phyloP scores from a whole-genome alignment of 257 asterid species.

The Solanum rostratum region DNA sequence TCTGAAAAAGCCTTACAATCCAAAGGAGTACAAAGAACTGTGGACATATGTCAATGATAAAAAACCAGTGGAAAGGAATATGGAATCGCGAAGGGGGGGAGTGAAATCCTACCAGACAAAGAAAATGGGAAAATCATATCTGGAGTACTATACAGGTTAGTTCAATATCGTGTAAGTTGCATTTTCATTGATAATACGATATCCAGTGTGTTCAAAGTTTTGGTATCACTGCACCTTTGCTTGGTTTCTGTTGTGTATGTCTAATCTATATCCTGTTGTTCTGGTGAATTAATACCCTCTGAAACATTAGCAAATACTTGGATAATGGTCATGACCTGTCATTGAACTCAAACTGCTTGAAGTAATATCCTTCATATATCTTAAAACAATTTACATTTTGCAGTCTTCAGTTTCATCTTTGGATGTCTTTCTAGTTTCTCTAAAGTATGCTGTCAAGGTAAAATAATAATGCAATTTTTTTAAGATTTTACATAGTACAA shows the following conservation, averaged over 20 bases:
- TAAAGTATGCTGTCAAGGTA: not conserved
- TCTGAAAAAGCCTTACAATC: conserved; percentile 4
- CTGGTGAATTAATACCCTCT: not conserved
- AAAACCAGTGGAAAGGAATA: not conserved
- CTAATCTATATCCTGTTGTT: not conserved
- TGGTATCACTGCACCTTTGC: not conserved
- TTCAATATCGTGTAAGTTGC: not conserved
- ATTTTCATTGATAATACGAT: not conserved
- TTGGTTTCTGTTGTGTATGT: not conserved
- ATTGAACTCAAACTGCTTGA: not conserved
- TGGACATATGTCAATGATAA: not conserved
- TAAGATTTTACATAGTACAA: not conserved
- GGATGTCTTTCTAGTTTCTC: not conserved
- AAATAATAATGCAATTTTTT: not conserved
- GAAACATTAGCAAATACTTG: not conserved
- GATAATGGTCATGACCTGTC: not conserved
- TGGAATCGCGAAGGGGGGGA: conserved; percentile 1
- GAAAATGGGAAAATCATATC: conserved; percentile 1
- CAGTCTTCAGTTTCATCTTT: not conserved
- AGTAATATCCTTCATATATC: not conserved
- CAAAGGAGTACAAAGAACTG: conserved; percentile 1
- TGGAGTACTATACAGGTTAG: conserved; percentile 1
- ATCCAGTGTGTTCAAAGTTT: not conserved
- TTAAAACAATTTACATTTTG: not conserved
- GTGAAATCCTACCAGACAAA: not conserved